Evolutionary conservation across 768 basidiomycete species (phyloP), one percentile per base, ranked within the genome.

Genomic region (Lactifluus echinatus): DNA sequence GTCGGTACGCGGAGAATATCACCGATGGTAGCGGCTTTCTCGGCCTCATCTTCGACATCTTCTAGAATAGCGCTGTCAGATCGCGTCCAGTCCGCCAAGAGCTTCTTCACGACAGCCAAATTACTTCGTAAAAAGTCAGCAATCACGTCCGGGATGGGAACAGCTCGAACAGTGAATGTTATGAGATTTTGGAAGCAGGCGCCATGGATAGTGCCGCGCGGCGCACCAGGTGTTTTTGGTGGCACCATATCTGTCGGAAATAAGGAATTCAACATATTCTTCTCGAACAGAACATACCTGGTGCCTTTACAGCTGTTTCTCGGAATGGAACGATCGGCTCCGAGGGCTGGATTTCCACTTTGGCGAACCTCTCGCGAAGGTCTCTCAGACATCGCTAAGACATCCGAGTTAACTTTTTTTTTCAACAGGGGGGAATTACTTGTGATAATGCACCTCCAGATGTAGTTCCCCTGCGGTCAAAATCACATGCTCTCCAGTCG

Each of bases 281-380:
- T 14, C 34, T 23, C 40, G 31, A 10, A 19, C 24, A 48, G 37
- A 60, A 64, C 66, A 24, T 66, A 89, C 92, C 92, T 64, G 76
- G 66, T 3, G 77, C 91, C 64, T 82, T 87, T 14, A 95, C 80
- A 0, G 91, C 89, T 0, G 96, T 97, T 71, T 98, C 96, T 39
- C 96, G 81, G 75, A 97, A 99, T 11, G 96, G 96, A 2, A 99
- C 96, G 56, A 98, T 97, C 0, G 94, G 93, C 64, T 93, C 84
- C 1, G 94, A 97, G 2, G 87, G 85, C 64, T 93, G 92, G 29
- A 99, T 93, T 46, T 91, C 91, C 33, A 97, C 83, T 58, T 84
- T 81, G 2, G 96, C 95, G 69, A 97, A 98, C 34, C 96, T 79
- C 69, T 98, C 96, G 21, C 89, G 81, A n/a, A 99, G 74, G 70